phyloP scores from a whole-genome alignment of 306 rosid genomes.

The cucumber (Cucumis sativus) region Cucumber_9930_V3 NC_026657.2:25162001-25162500 shows the following conservation, averaged over 20 bases:
- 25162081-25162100: slow-evolving; percentile 26
- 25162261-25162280: slow-evolving; percentile 71
- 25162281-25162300: slow-evolving; percentile 45
- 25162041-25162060: slow-evolving; percentile 31
- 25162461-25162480: slow-evolving; percentile 37
- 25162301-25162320: slow-evolving; percentile 29
- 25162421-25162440: slow-evolving; percentile 57
- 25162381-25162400: slow-evolving; percentile 25
- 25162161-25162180: background rate
- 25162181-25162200: background rate
- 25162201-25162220: background rate
- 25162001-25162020: background rate
- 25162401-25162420: slow-evolving; percentile 74
- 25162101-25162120: slow-evolving; percentile 18
- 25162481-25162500: slow-evolving; percentile 23
- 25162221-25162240: slow-evolving; percentile 26
- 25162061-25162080: slow-evolving; percentile 54
- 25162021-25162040: too few species aligned
- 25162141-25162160: slow-evolving; percentile 19
- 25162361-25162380: slow-evolving; percentile 13
- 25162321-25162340: slow-evolving; percentile 12
- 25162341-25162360: slow-evolving; percentile 18
- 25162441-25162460: slow-evolving; percentile 44
- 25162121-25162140: slow-evolving; percentile 15
- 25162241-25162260: slow-evolving; percentile 52